phyloP scores from a whole-genome alignment of 306 rosid species.

The Neltuma alba region DNA sequence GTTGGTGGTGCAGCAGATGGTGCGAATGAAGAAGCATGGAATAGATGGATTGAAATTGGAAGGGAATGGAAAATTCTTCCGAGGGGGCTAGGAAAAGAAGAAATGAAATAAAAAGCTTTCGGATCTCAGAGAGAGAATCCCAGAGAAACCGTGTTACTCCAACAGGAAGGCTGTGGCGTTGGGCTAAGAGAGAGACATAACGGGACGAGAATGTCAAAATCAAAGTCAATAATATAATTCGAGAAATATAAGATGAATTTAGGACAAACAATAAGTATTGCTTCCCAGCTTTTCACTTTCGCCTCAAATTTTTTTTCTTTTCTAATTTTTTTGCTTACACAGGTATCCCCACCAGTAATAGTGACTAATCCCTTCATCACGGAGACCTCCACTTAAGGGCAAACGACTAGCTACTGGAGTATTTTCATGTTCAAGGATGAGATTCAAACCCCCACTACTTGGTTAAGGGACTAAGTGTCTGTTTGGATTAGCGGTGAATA shows the following conservation, averaged over 20 bases:
- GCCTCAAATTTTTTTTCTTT: background rate
- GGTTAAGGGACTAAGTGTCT: too few relatives aligned
- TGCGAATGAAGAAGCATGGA: conserved; percentile 24
- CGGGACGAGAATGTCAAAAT: conserved; percentile 7
- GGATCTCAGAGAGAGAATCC: conserved; percentile 52
- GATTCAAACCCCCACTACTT: too few relatives aligned
- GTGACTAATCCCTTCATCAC: too few relatives aligned
- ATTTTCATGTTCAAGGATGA: too few relatives aligned
- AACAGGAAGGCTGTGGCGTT: conserved; percentile 45
- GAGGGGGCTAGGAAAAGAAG: background rate
- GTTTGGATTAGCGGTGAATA: too few relatives aligned
- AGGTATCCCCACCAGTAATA: too few relatives aligned
- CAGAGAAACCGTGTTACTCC: conserved; percentile 40
- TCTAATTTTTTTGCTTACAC: too few relatives aligned
- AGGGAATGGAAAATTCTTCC: conserved; percentile 26
- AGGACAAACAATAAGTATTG: background rate
- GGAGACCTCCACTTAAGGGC: too few relatives aligned
- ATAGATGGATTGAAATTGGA: conserved; percentile 25
- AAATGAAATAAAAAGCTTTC: conserved; percentile 16
- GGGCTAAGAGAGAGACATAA: conserved; percentile 34
- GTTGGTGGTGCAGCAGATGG: conserved; percentile 22
- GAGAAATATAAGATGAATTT: conserved; percentile 19
- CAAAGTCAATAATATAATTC: background rate
- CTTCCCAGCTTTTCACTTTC: conserved; percentile 19
- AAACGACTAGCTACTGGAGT: too few relatives aligned